phyloP scores from a whole-genome alignment of 1,284 basidiomycete species.

The Austroboletus novae-zelandiae region DNA sequence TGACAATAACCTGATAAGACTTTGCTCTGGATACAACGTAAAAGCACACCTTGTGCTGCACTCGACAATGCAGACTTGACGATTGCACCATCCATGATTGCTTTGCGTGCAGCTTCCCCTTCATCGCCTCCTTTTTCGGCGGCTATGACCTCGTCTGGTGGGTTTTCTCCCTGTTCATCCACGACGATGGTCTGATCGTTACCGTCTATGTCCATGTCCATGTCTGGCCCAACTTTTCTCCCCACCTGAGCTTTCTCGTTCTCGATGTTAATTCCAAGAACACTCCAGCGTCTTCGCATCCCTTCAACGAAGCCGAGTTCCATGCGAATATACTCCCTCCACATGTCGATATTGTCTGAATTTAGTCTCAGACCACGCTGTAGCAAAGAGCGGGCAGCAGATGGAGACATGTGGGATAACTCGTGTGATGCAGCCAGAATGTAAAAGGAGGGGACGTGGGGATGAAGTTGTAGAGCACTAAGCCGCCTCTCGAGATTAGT shows the following conservation, averaged over 20 bases:
- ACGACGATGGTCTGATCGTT: constrained; percentile 20
- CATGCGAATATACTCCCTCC: constrained; percentile 89
- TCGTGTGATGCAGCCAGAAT: constrained; percentile 87
- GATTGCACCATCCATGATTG: constrained; percentile 70
- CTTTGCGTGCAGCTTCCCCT: constrained; percentile 50
- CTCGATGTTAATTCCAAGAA: constrained; percentile 58
- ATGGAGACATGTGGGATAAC: constrained; percentile 72
- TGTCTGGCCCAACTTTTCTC: constrained; percentile 11
- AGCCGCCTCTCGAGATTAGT: constrained; percentile 4
- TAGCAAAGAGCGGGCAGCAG: constrained; percentile 81
- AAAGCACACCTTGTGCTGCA: constrained; percentile 59
- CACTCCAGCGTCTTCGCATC: constrained; percentile 77
- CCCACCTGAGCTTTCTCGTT: constrained; percentile 30
- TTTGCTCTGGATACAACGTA: background rate
- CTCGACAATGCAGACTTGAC: constrained; percentile 65
- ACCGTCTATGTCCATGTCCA: constrained; percentile 27
- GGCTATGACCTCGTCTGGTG: constrained; percentile 25
- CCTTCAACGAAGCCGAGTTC: constrained; percentile 89
- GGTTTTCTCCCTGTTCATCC: constrained; percentile 22
- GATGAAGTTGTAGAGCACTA: constrained; percentile 86
- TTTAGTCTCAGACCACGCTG: constrained; percentile 85
- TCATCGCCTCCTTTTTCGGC: constrained; percentile 39
- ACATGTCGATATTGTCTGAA: constrained; percentile 67
- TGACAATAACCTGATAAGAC: constrained; percentile 8
- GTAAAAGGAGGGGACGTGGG: constrained; percentile 77